phyloP scores from a whole-genome alignment of 345 rosid species.

The Dovyalis caffra region DNA sequence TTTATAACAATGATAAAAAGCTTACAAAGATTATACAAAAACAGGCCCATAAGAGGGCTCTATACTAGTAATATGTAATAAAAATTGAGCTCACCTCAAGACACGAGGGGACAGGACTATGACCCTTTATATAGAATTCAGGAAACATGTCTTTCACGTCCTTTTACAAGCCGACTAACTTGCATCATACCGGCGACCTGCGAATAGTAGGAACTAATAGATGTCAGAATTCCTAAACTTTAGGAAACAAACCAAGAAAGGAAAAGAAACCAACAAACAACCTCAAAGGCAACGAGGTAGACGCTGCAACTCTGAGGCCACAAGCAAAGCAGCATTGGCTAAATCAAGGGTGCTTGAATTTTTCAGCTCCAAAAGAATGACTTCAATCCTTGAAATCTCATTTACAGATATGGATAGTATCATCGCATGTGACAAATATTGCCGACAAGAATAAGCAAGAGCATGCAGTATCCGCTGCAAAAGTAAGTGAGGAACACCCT shows the following conservation, averaged over 20 bases:
- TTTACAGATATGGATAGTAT: slow-evolving; percentile 65
- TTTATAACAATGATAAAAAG: slow-evolving; percentile 14
- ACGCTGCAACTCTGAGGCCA: slow-evolving; percentile 63
- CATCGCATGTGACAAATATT: slow-evolving; percentile 80
- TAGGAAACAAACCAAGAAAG: not conserved
- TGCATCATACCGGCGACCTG: slow-evolving; percentile 20
- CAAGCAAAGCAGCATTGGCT: slow-evolving; percentile 56
- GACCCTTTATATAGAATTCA: slow-evolving; percentile 5
- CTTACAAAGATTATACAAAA: slow-evolving; percentile 23
- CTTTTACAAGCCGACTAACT: not conserved
- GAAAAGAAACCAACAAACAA: not conserved
- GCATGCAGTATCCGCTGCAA: slow-evolving; percentile 74
- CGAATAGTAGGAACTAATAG: not conserved
- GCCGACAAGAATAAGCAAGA: slow-evolving; percentile 78
- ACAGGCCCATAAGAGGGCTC: slow-evolving; percentile 11
- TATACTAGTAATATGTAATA: not conserved
- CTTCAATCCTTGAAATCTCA: slow-evolving; percentile 63
- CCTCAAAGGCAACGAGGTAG: slow-evolving; percentile 54
- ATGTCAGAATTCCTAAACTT: not conserved
- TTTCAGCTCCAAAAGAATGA: slow-evolving; percentile 59
- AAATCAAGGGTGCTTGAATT: slow-evolving; percentile 49
- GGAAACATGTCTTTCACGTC: slow-evolving; percentile 3
- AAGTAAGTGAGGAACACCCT: slow-evolving; percentile 41
- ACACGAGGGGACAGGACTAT: not conserved
- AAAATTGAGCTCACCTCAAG: slow-evolving; percentile 22